phyloP scores from a whole-genome alignment of 73 alveolate species.

The Symbiodinium natans region DNA sequence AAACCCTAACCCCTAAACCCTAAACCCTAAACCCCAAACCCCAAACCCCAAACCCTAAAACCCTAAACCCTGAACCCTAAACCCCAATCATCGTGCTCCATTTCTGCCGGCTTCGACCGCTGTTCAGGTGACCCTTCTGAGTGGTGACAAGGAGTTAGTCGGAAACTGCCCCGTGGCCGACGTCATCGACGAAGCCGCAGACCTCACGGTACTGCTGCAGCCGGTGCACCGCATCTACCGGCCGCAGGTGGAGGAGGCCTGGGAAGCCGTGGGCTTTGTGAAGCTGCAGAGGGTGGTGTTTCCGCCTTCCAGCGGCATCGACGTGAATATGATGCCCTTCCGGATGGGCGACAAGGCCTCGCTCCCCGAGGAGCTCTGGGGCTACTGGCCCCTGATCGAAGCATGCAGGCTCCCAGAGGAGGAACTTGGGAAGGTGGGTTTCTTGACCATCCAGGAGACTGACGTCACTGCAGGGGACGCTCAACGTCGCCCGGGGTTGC shows the following conservation, averaged over 20 bases:
- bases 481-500: slow-evolving; percentile 46
- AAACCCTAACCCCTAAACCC: too few species aligned
- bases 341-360: neutral
- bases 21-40: too few species aligned
- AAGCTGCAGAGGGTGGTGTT: neutral
- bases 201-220: neutral
- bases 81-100: too few species aligned
- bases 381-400: slow-evolving; percentile 57
- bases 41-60: too few species aligned
- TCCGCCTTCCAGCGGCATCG: slow-evolving; percentile 13
- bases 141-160: neutral
- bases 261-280: slow-evolving; percentile 6
- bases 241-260: neutral
- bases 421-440: slow-evolving; percentile 54
- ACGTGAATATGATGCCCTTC: slow-evolving; percentile 55
- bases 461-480: slow-evolving; percentile 21
- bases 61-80: too few species aligned
- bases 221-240: slow-evolving; percentile 28
- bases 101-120: too few species aligned
- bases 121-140: slow-evolving; percentile 19
- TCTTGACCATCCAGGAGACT: slow-evolving; percentile 28
- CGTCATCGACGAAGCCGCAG: neutral
- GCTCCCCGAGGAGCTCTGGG: neutral
- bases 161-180: slow-evolving; percentile 14
- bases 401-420: slow-evolving; percentile 23